Evolutionary conservation across 192 early-diverging fungal genomes (phyloP).

Genomic region (Chytriomyces sp.): DNA sequence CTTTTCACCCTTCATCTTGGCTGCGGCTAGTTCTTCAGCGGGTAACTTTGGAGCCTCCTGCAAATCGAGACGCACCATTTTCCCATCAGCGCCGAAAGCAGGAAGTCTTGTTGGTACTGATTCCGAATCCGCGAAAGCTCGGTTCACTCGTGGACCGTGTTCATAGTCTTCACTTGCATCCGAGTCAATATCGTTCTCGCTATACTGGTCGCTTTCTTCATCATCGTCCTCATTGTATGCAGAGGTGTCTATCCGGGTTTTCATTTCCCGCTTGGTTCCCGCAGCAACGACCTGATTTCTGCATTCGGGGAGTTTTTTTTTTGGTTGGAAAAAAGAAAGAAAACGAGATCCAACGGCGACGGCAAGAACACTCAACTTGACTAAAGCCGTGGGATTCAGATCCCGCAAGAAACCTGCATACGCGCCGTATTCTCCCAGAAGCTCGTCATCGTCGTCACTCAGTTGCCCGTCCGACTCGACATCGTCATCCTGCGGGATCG

Average conservation of each 20-base stretch:
- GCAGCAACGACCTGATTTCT: conserved; percentile 5
- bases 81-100: conserved; percentile 31
- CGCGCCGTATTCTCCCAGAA: conserved; percentile 70
- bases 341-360: neutral
- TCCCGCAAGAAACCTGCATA: conserved; percentile 66
- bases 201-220: conserved; percentile 55
- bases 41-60: conserved; percentile 10
- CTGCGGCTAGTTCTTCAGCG: conserved; percentile 59
- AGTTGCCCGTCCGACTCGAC: conserved; percentile 63
- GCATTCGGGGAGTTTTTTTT: neutral
- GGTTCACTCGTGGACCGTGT: conserved; percentile 36
- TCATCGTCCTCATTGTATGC: conserved; percentile 44
- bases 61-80: conserved; percentile 1
- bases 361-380: conserved; percentile 53
- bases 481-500: conserved; percentile 29
- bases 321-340: neutral
- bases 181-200: neutral
- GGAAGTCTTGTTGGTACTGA: conserved; percentile 12
- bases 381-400: conserved; percentile 66
- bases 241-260: conserved; percentile 15
- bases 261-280: neutral
- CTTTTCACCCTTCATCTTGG: conserved; percentile 64
- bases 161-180: conserved; percentile 49
- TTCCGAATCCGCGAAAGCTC: neutral
- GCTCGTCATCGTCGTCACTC: conserved; percentile 75